Conservation (phyloP, 2,329 filamentous ascomycete genomes). For the Exophiala viscosa region DNA sequence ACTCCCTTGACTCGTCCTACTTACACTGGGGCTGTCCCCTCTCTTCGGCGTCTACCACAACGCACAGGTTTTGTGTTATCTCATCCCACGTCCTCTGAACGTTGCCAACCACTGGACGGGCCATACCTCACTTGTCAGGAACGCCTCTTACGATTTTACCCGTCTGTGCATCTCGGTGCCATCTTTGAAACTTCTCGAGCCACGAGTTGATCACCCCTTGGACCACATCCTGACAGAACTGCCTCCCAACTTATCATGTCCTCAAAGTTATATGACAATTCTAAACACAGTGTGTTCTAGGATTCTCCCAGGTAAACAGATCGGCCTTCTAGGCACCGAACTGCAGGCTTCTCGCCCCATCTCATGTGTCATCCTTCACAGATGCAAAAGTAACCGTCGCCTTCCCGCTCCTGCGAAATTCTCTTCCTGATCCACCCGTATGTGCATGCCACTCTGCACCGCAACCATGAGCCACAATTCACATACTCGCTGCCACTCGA, state of each 20-base stretch:
- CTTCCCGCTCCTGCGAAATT: constrained; percentile 1
- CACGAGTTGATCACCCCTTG: too few species aligned
- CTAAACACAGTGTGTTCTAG: too few species aligned
- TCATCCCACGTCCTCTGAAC: not conserved
- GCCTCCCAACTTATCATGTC: too few species aligned
- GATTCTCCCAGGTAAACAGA: too few species aligned
- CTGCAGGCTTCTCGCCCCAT: not conserved
- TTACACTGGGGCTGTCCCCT: not conserved
- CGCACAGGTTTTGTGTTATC: not conserved
- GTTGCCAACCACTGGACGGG: too few species aligned
- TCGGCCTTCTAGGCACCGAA: not conserved
- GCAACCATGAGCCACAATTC: constrained; percentile 18
- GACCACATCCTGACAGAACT: too few species aligned
- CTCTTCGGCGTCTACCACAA: not conserved
- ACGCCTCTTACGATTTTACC: too few species aligned
- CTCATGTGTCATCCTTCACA: not conserved
- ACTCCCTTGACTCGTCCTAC: not conserved
- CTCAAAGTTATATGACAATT: too few species aligned
- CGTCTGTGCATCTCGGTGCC: too few species aligned
- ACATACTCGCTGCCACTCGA: constrained; percentile 12
- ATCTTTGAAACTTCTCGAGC: too few species aligned
- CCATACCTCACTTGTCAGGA: too few species aligned
- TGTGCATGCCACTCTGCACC: constrained; percentile 17
- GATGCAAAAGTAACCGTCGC: not conserved
- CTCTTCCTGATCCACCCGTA: constrained; percentile 5